Conservation (phyloP, 2,329 filamentous ascomycete species). For the Aspergillus unguis region DNA sequence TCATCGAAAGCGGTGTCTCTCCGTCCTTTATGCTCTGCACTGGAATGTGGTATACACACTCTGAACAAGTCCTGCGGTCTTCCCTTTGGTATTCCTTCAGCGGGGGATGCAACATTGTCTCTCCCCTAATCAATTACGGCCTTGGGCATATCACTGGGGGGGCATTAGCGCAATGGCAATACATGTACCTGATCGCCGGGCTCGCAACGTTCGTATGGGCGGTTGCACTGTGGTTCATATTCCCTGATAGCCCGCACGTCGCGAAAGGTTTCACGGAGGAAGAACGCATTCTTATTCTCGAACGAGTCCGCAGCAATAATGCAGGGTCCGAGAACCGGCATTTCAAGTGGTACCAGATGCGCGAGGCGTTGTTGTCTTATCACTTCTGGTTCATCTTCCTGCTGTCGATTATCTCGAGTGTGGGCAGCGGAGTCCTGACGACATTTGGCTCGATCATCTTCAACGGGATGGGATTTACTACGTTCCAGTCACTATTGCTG, state of each 20-base stretch:
- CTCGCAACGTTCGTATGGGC: constrained; percentile 7
- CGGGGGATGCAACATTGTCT: constrained; percentile 12
- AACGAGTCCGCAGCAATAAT: constrained; percentile 9
- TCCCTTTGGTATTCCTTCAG: constrained; percentile 15
- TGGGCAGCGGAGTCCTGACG: constrained; percentile 4
- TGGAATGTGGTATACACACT: constrained; percentile 14
- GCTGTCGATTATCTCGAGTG: constrained; percentile 5
- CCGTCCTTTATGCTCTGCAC: constrained; percentile 13
- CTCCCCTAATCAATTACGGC: constrained; percentile 14
- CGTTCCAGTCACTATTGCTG: constrained; percentile 8
- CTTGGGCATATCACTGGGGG: constrained; percentile 12
- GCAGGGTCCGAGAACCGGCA: constrained; percentile 6
- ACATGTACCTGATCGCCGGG: constrained; percentile 14
- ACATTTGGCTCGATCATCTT: constrained; percentile 15
- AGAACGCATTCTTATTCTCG: constrained; percentile 1
- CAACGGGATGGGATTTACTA: constrained; percentile 10
- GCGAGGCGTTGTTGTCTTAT: constrained; percentile 4
- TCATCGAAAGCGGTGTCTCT: constrained; percentile 13
- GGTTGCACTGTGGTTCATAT: constrained; percentile 9
- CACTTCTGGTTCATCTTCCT: constrained; percentile 11
- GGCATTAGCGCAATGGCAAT: constrained; percentile 6
- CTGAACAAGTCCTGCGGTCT: constrained; percentile 12
- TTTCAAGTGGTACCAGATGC: constrained; percentile 8
- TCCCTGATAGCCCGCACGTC: constrained; percentile 6
- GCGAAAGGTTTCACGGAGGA: constrained; percentile 7